Conservation (phyloP, 2,329 filamentous ascomycete genomes). For the Exophiala sideris region DNA sequence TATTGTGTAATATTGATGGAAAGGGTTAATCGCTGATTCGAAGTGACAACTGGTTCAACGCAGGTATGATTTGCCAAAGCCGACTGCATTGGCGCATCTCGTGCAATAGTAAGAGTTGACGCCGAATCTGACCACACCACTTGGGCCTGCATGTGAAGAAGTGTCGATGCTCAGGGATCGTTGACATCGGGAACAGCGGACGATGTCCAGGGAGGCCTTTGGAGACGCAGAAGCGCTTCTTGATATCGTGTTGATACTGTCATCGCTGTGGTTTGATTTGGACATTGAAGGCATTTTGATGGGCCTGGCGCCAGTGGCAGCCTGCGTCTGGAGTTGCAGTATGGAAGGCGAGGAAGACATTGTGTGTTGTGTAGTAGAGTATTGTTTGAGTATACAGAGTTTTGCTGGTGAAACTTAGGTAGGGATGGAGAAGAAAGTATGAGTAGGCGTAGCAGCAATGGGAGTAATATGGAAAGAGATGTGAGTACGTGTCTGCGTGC, state of each 20-base stretch:
- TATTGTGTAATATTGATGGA: background rate
- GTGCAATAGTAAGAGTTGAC: conserved; percentile 50
- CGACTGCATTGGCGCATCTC: conserved; percentile 27
- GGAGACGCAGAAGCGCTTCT: conserved; percentile 22
- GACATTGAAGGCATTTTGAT: background rate
- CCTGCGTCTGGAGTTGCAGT: conserved; percentile 24
- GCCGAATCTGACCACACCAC: conserved; percentile 43
- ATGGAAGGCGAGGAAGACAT: conserved; percentile 25
- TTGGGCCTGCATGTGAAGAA: conserved; percentile 31
- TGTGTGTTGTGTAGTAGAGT: background rate
- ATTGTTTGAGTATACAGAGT: background rate
- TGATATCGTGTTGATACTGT: conserved; percentile 24
- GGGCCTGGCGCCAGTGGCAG: conserved; percentile 16
- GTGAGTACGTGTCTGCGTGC: too few species aligned
- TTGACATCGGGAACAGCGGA: conserved; percentile 49
- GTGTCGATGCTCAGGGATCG: conserved; percentile 43
- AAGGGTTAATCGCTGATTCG: background rate
- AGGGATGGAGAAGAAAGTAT: background rate
- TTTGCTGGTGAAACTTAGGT: background rate
- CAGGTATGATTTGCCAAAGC: conserved; percentile 27
- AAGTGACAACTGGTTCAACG: too few species aligned
- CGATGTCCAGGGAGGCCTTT: conserved; percentile 37
- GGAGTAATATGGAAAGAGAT: too few species aligned
- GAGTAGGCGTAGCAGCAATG: background rate
- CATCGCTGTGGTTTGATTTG: conserved; percentile 21